Conservation (phyloP, 2,329 filamentous ascomycete genomes). For the Talaromyces sp. region DNA sequence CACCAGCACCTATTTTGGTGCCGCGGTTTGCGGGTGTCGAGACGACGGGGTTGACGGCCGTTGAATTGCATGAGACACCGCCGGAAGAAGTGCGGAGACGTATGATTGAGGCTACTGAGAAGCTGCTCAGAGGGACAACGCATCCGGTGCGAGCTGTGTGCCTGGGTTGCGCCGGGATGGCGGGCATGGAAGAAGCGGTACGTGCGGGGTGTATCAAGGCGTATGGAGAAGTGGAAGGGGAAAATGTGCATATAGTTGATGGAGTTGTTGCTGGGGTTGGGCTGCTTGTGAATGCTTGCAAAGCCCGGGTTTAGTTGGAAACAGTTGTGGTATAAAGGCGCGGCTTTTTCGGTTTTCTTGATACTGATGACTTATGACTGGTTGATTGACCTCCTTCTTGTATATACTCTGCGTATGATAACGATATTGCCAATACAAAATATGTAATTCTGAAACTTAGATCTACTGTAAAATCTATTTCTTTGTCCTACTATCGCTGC, state of each 20-base stretch:
- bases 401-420: not conserved
- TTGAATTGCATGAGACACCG: slow-evolving; percentile 69
- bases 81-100: slow-evolving; percentile 60
- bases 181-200: slow-evolving; percentile 74
- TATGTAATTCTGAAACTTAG: not conserved
- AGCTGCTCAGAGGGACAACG: slow-evolving; percentile 53
- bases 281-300: slow-evolving; percentile 35
- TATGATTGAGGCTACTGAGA: slow-evolving; percentile 66
- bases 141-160: slow-evolving; percentile 64
- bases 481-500: not conserved
- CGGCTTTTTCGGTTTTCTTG: not conserved
- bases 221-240: slow-evolving; percentile 58
- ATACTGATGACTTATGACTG: not conserved
- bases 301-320: slow-evolving; percentile 31
- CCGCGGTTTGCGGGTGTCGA: slow-evolving; percentile 71
- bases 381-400: not conserved
- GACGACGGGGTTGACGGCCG: slow-evolving; percentile 75
- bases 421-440: not conserved
- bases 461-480: not conserved
- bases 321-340: not conserved
- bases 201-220: slow-evolving; percentile 63
- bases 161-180: slow-evolving; percentile 89
- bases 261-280: slow-evolving; percentile 50
- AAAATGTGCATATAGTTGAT: slow-evolving; percentile 68
- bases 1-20: slow-evolving; percentile 14